Evolutionary conservation across 169 alveolate species (phyloP).

Genomic region (Plasmodium vivax): DNA sequence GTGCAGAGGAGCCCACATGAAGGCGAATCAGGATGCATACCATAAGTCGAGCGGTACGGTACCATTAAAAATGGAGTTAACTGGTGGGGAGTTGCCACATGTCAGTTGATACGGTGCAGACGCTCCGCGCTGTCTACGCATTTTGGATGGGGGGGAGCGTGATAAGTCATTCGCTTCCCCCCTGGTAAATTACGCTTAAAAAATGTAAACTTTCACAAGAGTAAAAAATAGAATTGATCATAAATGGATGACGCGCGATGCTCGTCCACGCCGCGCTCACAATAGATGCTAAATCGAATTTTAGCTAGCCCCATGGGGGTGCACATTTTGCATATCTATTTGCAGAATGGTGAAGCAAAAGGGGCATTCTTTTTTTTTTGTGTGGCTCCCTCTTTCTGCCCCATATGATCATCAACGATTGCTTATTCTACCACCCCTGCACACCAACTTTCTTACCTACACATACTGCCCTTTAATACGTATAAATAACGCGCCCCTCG

Average conservation of each 20-base stretch:
- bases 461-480: slow-evolving; percentile 1
- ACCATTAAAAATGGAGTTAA: not conserved
- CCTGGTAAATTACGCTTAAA: not conserved
- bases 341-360: not conserved
- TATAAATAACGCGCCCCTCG: slow-evolving; percentile 55
- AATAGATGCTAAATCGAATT: not conserved
- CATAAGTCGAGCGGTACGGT: not conserved
- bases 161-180: not conserved
- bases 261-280: not conserved
- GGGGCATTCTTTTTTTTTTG: not conserved
- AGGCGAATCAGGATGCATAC: slow-evolving; percentile 3
- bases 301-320: not conserved
- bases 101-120: not conserved
- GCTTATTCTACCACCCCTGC: not conserved
- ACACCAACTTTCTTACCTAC: not conserved
- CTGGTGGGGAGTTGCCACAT: not conserved
- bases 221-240: not conserved
- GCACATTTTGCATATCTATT: not conserved
- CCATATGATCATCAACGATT: not conserved
- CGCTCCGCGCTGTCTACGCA: not conserved
- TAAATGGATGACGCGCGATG: not conserved
- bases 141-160: not conserved
- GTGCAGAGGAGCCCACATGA: not conserved
- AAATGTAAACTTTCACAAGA: not conserved
- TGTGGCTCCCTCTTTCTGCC: not conserved